Evolutionary conservation across 164 flowering plant genomes (phyloP).

Genomic region (Brasenia schreberi): DNA sequence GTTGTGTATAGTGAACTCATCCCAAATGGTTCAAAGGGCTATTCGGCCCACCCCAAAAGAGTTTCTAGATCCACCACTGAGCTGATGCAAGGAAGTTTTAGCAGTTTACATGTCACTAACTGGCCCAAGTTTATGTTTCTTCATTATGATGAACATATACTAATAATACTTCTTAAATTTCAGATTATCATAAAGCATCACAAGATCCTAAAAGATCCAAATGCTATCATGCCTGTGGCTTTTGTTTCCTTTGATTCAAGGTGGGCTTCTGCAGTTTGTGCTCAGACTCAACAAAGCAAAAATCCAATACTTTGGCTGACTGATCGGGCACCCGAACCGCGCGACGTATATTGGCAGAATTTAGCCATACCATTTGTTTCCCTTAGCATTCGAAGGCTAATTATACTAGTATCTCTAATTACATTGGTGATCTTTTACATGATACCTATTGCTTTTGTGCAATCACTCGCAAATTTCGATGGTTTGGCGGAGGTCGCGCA

Average conservation of each 20-base stretch:
- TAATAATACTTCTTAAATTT: neutral
- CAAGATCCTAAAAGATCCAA: constrained; percentile 55
- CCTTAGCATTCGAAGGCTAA: constrained; percentile 60
- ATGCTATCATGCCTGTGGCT: constrained; percentile 57
- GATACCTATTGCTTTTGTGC: constrained; percentile 98
- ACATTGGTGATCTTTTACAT: constrained; percentile 87
- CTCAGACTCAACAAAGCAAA: constrained; percentile 93
- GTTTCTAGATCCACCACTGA: too few species aligned
- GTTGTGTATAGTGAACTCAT: too few species aligned
- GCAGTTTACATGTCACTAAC: too few species aligned
- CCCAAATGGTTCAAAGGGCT: too few species aligned
- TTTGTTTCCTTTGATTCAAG: constrained; percentile 94
- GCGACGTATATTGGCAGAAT: constrained; percentile 88
- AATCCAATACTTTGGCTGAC: constrained; percentile 91
- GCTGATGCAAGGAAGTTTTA: too few species aligned
- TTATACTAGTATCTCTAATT: constrained; percentile 57
- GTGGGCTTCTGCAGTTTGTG: constrained; percentile 98
- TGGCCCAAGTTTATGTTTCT: too few species aligned
- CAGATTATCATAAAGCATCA: constrained; percentile 68
- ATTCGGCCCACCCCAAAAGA: too few species aligned
- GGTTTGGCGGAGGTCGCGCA: constrained; percentile 88
- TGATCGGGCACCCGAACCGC: constrained; percentile 96
- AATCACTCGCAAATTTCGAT: constrained; percentile 94
- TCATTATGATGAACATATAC: too few species aligned
- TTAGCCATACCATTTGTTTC: constrained; percentile 88